phyloP scores from a whole-genome alignment of 805 yeast species.

The Lipomyces oligophaga region DNA sequence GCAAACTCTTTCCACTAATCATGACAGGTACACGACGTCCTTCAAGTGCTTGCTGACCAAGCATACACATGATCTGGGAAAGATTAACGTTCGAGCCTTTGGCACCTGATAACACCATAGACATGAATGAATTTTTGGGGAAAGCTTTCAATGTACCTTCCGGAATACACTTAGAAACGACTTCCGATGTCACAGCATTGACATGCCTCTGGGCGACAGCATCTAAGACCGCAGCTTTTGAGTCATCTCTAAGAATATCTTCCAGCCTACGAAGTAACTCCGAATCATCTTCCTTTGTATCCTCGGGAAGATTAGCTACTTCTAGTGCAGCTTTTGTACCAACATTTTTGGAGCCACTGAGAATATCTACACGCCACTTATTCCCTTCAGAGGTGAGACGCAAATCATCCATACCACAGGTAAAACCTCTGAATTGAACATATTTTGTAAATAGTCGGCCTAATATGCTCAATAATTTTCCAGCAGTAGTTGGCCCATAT shows the following conservation, averaged over 20 bases:
- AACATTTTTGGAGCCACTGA: constrained; percentile 69
- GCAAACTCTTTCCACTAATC: constrained; percentile 97
- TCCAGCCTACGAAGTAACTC: constrained; percentile 86
- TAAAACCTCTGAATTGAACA: constrained; percentile 86
- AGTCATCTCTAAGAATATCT: constrained; percentile 90
- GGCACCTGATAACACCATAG: constrained; percentile 99
- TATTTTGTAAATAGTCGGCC: constrained; percentile 94
- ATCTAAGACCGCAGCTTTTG: constrained; percentile 87
- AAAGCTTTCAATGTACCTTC: constrained; percentile 92
- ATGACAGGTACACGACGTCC: constrained; percentile 99
- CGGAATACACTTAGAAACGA: constrained; percentile 91
- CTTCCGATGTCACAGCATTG: constrained; percentile 87
- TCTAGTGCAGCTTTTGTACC: constrained; percentile 94
- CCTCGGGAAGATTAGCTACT: constrained; percentile 73
- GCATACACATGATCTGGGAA: constrained; percentile 97
- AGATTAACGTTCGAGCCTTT: constrained; percentile 98
- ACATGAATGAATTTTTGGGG: constrained; percentile 96
- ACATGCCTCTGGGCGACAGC: constrained; percentile 94
- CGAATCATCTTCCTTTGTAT: constrained; percentile 50
- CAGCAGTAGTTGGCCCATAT: constrained; percentile 87
- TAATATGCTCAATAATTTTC: constrained; percentile 82
- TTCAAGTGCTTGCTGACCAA: constrained; percentile 98
- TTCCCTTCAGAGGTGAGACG: constrained; percentile 88
- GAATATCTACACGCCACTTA: constrained; percentile 76
- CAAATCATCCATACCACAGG: constrained; percentile 99